A percentile compares a stretch with the other conserved stretches of the same genome.
Evolutionary conservation across 371 early-diverging fungal genomes (phyloP).

Genomic region (Cladochytrium tenue): DNA sequence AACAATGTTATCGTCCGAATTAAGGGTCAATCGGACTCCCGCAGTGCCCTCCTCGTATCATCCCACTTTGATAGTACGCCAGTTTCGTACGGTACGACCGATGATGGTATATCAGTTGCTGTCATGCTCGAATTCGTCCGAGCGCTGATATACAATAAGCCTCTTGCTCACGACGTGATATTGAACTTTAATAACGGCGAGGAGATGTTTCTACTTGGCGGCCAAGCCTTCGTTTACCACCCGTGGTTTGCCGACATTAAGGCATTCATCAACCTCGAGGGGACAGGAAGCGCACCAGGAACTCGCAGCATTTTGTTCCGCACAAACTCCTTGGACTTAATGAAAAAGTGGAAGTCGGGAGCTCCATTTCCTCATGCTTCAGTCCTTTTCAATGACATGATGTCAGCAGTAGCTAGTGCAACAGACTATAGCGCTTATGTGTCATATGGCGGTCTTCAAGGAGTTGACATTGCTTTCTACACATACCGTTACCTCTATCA

Average conservation of each 20-base stretch:
- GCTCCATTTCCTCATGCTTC: no score
- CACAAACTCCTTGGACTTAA: no score
- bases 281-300: constrained; percentile 34
- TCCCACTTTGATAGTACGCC: constrained; percentile 73
- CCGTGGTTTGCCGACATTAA: constrained; percentile 73
- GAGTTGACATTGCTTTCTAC: no score
- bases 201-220: constrained; percentile 71
- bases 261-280: constrained; percentile 75
- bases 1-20: constrained; percentile 41
- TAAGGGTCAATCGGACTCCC: neutral
- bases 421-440: no score
- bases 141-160: constrained; percentile 42
- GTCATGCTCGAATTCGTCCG: constrained; percentile 68
- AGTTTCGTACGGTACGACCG: constrained; percentile 76
- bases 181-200: constrained; percentile 87
- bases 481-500: no score
- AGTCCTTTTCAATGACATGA: no score
- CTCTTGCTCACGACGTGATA: constrained; percentile 43
- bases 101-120: constrained; percentile 78
- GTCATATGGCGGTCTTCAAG: no score
- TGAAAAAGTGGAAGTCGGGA: no score
- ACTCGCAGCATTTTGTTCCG: no score
- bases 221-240: constrained; percentile 70
- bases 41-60: constrained; percentile 49
- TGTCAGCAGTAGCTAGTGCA: no score